Evolutionary conservation across 768 basidiomycete genomes (phyloP).

Genomic region (Termitomyces sp.): DNA sequence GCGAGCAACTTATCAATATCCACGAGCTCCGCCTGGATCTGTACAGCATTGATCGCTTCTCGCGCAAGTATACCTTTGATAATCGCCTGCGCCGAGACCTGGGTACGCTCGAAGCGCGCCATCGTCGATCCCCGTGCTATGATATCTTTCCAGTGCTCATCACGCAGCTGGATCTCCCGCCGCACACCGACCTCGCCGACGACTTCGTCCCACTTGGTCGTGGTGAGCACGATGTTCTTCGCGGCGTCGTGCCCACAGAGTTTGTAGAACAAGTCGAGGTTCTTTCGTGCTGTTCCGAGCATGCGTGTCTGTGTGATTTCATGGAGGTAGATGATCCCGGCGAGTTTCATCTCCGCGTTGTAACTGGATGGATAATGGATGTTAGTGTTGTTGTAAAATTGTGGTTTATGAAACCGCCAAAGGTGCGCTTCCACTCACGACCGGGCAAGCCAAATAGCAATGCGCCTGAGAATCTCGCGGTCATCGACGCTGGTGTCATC

Average conservation of each 20-base stretch:
- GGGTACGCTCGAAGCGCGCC: conserved; percentile 4
- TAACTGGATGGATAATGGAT: conserved; percentile 1
- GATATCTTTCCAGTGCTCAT: conserved; percentile 6
- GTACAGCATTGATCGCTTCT: conserved; percentile 13
- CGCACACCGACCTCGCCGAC: neutral
- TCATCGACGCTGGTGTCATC: conserved; percentile 15
- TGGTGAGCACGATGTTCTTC: conserved; percentile 13
- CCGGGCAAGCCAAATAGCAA: conserved; percentile 13
- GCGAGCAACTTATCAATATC: conserved; percentile 22
- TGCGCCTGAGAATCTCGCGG: conserved; percentile 15
- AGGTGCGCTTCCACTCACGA: conserved; percentile 10
- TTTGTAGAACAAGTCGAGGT: conserved; percentile 15
- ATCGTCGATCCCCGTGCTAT: conserved; percentile 1
- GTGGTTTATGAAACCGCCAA: neutral
- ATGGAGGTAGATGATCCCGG: conserved; percentile 15
- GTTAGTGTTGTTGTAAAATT: neutral
- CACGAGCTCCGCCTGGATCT: conserved; percentile 29
- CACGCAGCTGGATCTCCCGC: conserved; percentile 1
- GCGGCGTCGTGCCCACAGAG: conserved; percentile 7
- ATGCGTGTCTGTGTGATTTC: conserved; percentile 13
- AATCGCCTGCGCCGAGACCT: conserved; percentile 1
- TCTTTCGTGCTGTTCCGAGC: conserved; percentile 9
- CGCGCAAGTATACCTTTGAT: conserved; percentile 5
- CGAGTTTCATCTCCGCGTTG: conserved; percentile 10
- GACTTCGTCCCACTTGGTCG: conserved; percentile 13